Percentiles rank a stretch among this genome's conserved stretches.
phyloP scores from a whole-genome alignment of 2,329 filamentous ascomycete species.

The Aspergillus fijiensis region DNA sequence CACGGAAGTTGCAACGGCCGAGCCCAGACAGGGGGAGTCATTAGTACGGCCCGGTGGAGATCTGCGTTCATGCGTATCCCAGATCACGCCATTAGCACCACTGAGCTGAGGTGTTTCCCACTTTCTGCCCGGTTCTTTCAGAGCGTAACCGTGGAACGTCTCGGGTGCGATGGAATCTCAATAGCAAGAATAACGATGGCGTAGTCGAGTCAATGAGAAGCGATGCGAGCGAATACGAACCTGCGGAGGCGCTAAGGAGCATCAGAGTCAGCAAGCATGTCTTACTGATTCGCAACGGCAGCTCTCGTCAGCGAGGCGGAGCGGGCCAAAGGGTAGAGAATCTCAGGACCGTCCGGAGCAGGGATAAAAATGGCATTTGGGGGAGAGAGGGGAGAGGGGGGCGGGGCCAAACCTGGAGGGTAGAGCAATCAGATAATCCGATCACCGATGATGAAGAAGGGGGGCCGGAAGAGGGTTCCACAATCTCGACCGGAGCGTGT shows the following conservation, averaged over 20 bases:
- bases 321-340: background rate
- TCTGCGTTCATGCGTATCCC: background rate
- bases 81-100: background rate
- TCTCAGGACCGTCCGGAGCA: background rate
- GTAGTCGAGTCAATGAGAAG: background rate
- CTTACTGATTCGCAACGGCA: background rate
- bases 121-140: background rate
- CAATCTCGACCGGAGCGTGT: background rate
- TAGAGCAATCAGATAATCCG: background rate
- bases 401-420: background rate
- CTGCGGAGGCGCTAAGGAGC: background rate
- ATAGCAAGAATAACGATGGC: background rate
- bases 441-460: background rate
- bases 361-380: background rate
- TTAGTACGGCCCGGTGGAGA: background rate
- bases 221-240: background rate
- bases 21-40: background rate
- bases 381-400: background rate
- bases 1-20: background rate
- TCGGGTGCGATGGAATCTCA: background rate
- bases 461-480: background rate
- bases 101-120: background rate
- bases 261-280: background rate
- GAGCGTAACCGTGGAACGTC: background rate
- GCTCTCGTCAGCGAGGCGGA: background rate